phyloP scores from a whole-genome alignment of 352 stramenopile species.

The Achlya hypogyna region DNA sequence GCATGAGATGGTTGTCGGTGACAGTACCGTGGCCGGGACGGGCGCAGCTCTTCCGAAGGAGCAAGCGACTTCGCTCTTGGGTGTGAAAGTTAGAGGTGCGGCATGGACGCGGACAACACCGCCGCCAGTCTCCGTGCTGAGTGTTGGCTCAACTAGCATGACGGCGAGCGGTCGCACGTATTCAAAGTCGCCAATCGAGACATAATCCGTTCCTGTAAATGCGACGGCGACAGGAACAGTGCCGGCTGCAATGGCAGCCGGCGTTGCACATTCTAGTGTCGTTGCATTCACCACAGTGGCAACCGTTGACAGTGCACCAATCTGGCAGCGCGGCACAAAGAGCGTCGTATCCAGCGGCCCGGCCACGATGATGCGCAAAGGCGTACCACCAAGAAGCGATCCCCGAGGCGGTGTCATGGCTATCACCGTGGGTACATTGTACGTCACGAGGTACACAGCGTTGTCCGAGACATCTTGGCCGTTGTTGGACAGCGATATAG shows the following conservation, averaged over 20 bases:
- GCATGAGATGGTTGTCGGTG: constrained; percentile 24
- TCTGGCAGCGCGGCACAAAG: too few species aligned
- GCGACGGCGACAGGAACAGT: not conserved
- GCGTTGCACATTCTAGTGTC: not conserved
- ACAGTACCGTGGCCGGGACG: constrained; percentile 26
- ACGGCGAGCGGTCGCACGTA: not conserved
- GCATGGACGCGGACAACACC: too few species aligned
- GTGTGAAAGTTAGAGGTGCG: too few species aligned
- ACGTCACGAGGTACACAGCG: not conserved
- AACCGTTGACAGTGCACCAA: not conserved
- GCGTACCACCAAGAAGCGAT: not conserved
- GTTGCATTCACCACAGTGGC: not conserved
- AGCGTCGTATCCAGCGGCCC: too few species aligned
- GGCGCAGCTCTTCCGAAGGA: constrained; percentile 28
- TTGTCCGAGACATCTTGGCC: not conserved
- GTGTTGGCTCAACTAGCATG: not conserved
- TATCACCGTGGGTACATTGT: not conserved
- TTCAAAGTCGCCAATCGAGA: not conserved
- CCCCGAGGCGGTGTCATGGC: not conserved
- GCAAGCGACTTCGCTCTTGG: constrained; percentile 20
- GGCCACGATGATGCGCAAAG: not conserved
- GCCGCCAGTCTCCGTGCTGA: constrained; percentile 1
- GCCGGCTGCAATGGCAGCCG: not conserved
- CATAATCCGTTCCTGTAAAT: not conserved
- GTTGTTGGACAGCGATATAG: not conserved